Evolutionary conservation across 768 basidiomycete genomes (phyloP).

Genomic region (Cubamyces sp.): DNA sequence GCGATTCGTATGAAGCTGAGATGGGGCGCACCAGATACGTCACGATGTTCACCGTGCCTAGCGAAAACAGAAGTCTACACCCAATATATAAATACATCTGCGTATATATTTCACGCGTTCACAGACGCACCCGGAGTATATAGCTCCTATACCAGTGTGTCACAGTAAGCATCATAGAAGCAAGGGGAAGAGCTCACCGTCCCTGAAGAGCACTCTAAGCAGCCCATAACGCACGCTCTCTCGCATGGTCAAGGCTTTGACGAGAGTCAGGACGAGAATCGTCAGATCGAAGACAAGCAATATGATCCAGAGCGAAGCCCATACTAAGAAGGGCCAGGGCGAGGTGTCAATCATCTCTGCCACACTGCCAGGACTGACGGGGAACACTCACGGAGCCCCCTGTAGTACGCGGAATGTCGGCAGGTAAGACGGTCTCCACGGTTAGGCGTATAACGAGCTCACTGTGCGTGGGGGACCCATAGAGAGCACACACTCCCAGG

Average conservation of each 20-base stretch:
- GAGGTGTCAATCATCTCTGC: background rate
- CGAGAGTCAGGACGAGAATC: background rate
- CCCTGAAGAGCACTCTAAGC: slow-evolving; percentile 8
- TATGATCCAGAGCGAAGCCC: background rate
- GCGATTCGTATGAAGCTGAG: too few species aligned
- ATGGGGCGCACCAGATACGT: slow-evolving; percentile 2
- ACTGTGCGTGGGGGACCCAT: too few species aligned
- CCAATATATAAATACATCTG: too few species aligned
- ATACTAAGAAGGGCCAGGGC: background rate
- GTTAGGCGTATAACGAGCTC: too few species aligned
- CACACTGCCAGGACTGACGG: too few species aligned
- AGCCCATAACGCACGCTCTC: background rate
- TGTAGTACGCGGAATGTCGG: too few species aligned
- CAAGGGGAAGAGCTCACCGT: slow-evolving; percentile 4
- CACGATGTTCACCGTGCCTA: background rate
- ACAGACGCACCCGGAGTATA: slow-evolving; percentile 5
- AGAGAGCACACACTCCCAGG: too few species aligned
- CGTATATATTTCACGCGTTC: too few species aligned
- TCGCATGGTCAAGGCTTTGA: background rate
- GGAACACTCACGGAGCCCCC: too few species aligned
- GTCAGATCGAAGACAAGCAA: slow-evolving; percentile 2
- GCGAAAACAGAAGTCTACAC: background rate
- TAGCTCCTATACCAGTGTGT: background rate
- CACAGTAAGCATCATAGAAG: too few species aligned
- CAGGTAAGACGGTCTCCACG: too few species aligned